Base-by-base conservation (phyloP, 2,329 filamentous ascomycete species). In the Sporothrix humicola region DNA sequence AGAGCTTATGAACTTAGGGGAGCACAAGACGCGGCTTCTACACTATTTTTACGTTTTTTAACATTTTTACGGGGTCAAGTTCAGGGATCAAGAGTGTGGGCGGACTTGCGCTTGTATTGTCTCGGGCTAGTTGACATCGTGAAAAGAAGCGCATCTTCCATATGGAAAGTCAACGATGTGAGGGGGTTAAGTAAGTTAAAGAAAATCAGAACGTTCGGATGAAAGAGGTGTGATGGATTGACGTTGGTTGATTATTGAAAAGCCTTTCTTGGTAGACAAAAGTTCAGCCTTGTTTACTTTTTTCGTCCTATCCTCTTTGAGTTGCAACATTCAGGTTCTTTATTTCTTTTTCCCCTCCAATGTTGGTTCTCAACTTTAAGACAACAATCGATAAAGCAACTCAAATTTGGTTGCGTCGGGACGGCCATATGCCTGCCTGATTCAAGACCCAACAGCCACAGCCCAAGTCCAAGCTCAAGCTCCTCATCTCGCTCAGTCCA, bases 1-100 rank as follows among this genome's bases (percentile, higher is more conserved):
- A 13, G 13, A 26, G 58, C 37, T 46, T n/a, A 42, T 46, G 42
- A 9, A 7, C 12, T n/a, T 13, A 42, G 23, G 17, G n/a, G 10
- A 17, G n/a, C n/a, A 9, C 46, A 13, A 26, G 61, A 48, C 10
- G 9, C 4, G 6, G 20, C 15, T 65, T 44, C 9, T 42, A 48
- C 61, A 65, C 61, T 48, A 66, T 59, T 66, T 48, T 65, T 5
- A 54, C 17, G 6, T 8, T 23, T 54, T 54, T 10, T 8, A 17
- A 26, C 10, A 17, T 20, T 65, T 65, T 65, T 48, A 65, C 61
- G 61, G 42, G 42, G 42, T 46, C n/a, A 23, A 23, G 10, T 23
- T 65, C 59, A 65, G n/a, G 61, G 61, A 66, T 48, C 61, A 26
- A 66, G 15, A 66, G 59, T 65, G 37, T 66, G 61, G 61, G 42